Evolutionary conservation across 2,329 filamentous ascomycete genomes (phyloP), one percentile per base, ranked within the genome.

Genomic region (Pseudogymnoascus sp.): DNA sequence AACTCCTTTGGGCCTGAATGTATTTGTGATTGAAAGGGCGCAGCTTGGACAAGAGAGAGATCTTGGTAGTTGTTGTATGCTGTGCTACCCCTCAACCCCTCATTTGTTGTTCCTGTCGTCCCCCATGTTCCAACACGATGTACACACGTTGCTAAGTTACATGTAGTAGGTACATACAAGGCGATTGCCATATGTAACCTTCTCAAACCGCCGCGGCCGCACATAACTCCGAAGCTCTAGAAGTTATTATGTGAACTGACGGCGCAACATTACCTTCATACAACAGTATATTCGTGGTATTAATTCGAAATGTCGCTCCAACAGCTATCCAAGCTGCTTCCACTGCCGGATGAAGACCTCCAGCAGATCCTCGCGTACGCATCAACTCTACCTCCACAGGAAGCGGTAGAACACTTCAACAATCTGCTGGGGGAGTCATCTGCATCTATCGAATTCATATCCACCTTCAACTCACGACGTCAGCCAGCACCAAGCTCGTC

Each of bases 391-490:
- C 86, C 91, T 19, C 92, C 89, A 71, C 77, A 85, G 60, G 89
- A 88, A 66, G 90, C 91, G 12, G 91, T 86, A 60, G 87, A 92
- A 42, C 91, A 97, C 74, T 88, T 99, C 65, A 89, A 87, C 73
- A 91, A 94, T 71, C 79, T 99, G 61, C 83, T 99, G 0, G 94
- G 93, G 59, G 91, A 96, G 73, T 92, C 90, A 5, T 84, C 92
- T 1, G 86, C 89, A 68, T 82, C 84, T 1, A 74, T 90, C 60
- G 86, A 90, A 68, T 90, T 90, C 71, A 89, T 90, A 64, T 80
- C 86, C 22, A 83, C 82, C 9, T 90, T 89, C 76, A 97, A 96
- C 72, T 83, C 87, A 2, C 84, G 79, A 16, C 76, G 84, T 60
- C 75, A 80, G 35, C 33, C 49, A 67, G 78, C 79, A 19, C 78